Evolutionary conservation across 2,329 filamentous ascomycete genomes (phyloP), one percentile per base, ranked within the genome.

Genomic region (Colletotrichum godetiae): DNA sequence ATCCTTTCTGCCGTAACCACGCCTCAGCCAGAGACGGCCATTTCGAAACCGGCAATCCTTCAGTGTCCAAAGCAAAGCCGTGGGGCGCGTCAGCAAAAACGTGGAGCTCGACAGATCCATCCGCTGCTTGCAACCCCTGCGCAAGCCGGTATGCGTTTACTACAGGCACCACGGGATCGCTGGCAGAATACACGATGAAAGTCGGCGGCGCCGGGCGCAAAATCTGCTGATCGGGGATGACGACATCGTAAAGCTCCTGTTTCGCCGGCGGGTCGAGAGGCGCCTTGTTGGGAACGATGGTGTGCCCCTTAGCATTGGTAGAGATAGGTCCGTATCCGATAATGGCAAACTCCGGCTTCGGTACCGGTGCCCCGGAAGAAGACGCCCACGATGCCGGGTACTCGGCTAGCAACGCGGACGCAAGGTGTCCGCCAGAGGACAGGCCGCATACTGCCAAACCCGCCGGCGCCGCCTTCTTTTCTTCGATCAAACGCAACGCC

Each of bases 311-410:
- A 12, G 76, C 76, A 33, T 77, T 77, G 5, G 76, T 77, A 1
- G 76, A 77, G 22, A 77, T 77, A n/a, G 76, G 76, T 8, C 74
- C 76, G 64, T 77, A 77, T 12, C 76, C 76, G n/a, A 77, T 74
- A 37, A 77, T 75, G 1, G 72, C 75, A 12, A 77, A 77, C 3
- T 63, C 68, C 0, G 67, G 61, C 5, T 73, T 67, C 22, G 76
- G 76, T 7, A 75, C 67, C 7, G 73, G 31, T 2, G 58, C 6
- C 4, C 73, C 70, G 5, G 72, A 60, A 15, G 73, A 58, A 1
- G 72, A 33, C 2, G 67, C 56, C 76, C 76, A 77, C 3, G 56
- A 33, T 2, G 66, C 12, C 6, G 76, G 76, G 68, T 76, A 77
- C 31, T 74, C 71, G 3, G 76, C 69, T n/a, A 77, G 46, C 33